Evolutionary conservation across 345 rosid genomes (phyloP), one percentile per base, ranked within the genome.

Genomic region (Leavenworthia alabamica): DNA sequence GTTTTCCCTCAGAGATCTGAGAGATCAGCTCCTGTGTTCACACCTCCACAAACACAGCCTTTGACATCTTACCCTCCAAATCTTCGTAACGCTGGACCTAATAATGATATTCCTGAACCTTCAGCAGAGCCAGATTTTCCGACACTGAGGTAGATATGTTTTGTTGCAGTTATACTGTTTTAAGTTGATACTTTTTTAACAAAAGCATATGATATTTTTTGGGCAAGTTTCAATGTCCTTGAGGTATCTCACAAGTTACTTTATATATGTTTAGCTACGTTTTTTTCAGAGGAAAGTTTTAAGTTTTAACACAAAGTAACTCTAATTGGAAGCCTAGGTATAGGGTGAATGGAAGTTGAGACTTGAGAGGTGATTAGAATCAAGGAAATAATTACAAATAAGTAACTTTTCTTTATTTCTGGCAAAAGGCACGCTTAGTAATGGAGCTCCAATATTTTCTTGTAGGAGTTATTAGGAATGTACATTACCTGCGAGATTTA

Each of bases 1-100:
- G 97, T 94, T 52, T 94, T 94, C 66, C 99, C 99, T 70, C 92
- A 80, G 72, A 84, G 96, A 76, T 56, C 95, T 3, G 97, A 94
- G 77, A 82, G 83, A 66, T 74, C 97, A 29, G 90, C 95, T 27
- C 97, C 97, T 45, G 90, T 87, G 73, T 85, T 93, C 60, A 94
- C 99, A 20, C 95, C 95, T 65, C 95, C 88, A 33, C 97, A 90
- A 75, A 83, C 99, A 37, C 96, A 88, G 61, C 96, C 97, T 37
- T 70, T 90, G 77, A 17, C 96, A 11, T 84, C 92, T 23, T 86
- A 79, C 80, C 90, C 96, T 48, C 89, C 55, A 81, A 94, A 84
- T 77, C 52, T 88, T 66, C 90, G 81, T 52, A 84, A 75, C 60
- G 62, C 72, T 73, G 93, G 84, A 62, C 33, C 71, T 59, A 77